Evolutionary conservation across 768 basidiomycete genomes (phyloP).

Genomic region (Tylopilus cervinicoccineus): DNA sequence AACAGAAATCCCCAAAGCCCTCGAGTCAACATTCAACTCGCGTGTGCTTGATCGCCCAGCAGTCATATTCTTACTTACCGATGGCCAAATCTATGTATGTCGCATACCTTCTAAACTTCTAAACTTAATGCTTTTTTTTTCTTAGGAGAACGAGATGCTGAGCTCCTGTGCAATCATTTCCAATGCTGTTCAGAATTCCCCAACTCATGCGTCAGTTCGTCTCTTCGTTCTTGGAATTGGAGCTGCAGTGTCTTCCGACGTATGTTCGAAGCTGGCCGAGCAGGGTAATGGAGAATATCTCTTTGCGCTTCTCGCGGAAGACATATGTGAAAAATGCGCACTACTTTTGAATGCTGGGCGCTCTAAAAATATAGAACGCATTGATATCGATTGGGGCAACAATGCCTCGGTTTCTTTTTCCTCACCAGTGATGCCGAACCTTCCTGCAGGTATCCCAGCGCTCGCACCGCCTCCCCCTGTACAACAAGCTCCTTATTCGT

Average conservation of each 20-base stretch:
- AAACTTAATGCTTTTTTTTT: neutral
- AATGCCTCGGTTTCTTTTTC: slow-evolving; percentile 4
- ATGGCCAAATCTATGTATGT: slow-evolving; percentile 41
- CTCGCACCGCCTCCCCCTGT: slow-evolving; percentile 35
- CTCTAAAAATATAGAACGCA: slow-evolving; percentile 41
- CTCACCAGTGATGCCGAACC: slow-evolving; percentile 15
- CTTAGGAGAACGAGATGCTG: slow-evolving; percentile 15
- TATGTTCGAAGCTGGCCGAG: slow-evolving; percentile 52
- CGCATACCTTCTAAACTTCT: neutral
- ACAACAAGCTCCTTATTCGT: slow-evolving; percentile 31
- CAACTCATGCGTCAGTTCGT: slow-evolving; percentile 35
- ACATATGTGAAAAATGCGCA: slow-evolving; percentile 46
- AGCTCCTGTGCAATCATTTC: slow-evolving; percentile 18
- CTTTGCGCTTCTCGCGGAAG: slow-evolving; percentile 43
- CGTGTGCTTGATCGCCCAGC: slow-evolving; percentile 38
- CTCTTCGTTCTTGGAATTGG: slow-evolving; percentile 63
- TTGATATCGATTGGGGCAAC: slow-evolving; percentile 48
- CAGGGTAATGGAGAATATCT: slow-evolving; percentile 49
- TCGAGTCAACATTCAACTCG: slow-evolving; percentile 35
- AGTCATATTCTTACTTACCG: slow-evolving; percentile 55
- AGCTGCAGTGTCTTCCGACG: slow-evolving; percentile 41
- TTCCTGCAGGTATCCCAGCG: slow-evolving; percentile 9
- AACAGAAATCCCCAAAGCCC: slow-evolving; percentile 45
- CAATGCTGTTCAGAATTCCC: slow-evolving; percentile 32
- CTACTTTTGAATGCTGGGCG: slow-evolving; percentile 49